Percentiles rank a stretch among this genome's conserved stretches.
phyloP scores from a whole-genome alignment of 176 grass and related monocot genomes.

The Canna indica region DNA sequence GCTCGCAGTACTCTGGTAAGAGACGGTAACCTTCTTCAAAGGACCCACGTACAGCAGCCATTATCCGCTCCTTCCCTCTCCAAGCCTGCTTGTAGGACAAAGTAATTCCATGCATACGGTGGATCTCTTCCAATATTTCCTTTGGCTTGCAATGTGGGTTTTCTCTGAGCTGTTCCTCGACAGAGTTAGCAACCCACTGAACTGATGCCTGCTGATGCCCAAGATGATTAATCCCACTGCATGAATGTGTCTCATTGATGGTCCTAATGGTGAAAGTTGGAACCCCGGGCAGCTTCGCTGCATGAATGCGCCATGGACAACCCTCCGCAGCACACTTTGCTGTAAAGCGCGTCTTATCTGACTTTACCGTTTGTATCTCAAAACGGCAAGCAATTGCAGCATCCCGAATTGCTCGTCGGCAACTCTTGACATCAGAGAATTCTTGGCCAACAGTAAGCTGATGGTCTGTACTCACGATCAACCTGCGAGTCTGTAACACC shows the following conservation, averaged over 20 bases:
- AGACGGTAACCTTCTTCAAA: constrained; percentile 95
- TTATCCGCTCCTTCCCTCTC: constrained; percentile 97
- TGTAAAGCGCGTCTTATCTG: constrained; percentile 80
- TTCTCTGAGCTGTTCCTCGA: constrained; percentile 76
- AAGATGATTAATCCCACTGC: constrained; percentile 78
- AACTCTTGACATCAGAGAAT: constrained; percentile 77
- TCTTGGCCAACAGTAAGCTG: constrained; percentile 81
- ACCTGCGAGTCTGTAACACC: constrained; percentile 57
- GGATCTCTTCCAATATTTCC: constrained; percentile 94
- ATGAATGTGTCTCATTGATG: constrained; percentile 67
- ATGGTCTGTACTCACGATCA: constrained; percentile 48
- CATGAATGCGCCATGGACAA: constrained; percentile 90
- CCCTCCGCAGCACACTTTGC: constrained; percentile 74
- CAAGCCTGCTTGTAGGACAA: constrained; percentile 97
- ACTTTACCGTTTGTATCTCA: constrained; percentile 95
- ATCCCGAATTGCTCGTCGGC: constrained; percentile 76
- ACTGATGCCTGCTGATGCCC: constrained; percentile 98
- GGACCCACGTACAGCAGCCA: constrained; percentile 83
- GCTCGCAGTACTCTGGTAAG: constrained; percentile 72
- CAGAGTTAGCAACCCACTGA: constrained; percentile 87
- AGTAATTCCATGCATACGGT: constrained; percentile 86
- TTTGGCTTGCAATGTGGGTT: constrained; percentile 96
- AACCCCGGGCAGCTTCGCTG: constrained; percentile 78
- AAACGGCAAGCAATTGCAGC: constrained; percentile 93
- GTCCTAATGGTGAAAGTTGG: constrained; percentile 88